Base-by-base conservation (phyloP, 78 protist species). In the Mantamonas sphyraenae region DNA sequence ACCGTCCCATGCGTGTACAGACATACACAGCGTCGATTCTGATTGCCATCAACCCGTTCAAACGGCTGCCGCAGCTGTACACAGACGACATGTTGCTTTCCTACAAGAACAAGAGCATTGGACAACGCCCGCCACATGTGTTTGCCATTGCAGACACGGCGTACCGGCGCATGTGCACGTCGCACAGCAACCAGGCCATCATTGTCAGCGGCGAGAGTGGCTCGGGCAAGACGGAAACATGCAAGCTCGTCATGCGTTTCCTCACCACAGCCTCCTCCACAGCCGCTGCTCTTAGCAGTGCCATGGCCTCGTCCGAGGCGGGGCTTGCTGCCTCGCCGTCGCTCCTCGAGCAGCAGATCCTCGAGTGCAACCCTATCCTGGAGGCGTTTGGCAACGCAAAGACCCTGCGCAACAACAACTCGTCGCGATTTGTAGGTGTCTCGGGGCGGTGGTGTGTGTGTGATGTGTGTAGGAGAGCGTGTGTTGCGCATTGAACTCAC, bases 331-430 rank as follows among this genome's bases (percentile, higher is more conserved):
- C 53, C 26, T 47, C 53, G 16, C 16, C 53, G 53, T 10, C 53
- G 10, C 26, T 17, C 53, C 10, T 53, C 34, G 31, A 3, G 34
- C 59, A n/a, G 59, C 59, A 3, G 59, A 12, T 53, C 26, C 26
- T 22, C 31, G 59, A 12, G 59, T 12, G 12, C 59, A 8, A 53
- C 26, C 26, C 59, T 9, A 53, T 53, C 59, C n/a, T n/a, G n/a
- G n/a, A n/a, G n/a, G n/a, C n/a, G n/a, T n/a, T n/a, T n/a, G n/a
- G n/a, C n/a, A n/a, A n/a, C n/a, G n/a, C n/a, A n/a, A n/a, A n/a
- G n/a, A n/a, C n/a, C n/a, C n/a, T n/a, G n/a, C n/a, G n/a, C 68
- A 80, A 80, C 59, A 64, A 67, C 60, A 73, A 80, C 79, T 57
- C 65, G 40, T 45, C 65, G 5, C 80, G 80, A 28, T 75, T 64